Evolutionary conservation across 2,329 filamentous ascomycete genomes (phyloP).

Genomic region (Paraphoma sp.): DNA sequence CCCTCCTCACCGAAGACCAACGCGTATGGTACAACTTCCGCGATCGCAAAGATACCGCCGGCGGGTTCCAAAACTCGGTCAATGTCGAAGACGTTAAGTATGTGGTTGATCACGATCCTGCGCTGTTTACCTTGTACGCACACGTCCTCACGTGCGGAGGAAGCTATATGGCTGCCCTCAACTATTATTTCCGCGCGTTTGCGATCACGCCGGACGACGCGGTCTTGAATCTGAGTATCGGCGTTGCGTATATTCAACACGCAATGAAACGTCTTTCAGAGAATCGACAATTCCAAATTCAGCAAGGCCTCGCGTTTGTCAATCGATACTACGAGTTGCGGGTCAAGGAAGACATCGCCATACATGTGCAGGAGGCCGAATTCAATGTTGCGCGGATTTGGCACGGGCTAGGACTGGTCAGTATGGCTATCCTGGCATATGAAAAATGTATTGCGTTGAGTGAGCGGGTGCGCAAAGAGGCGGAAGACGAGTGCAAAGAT

Average conservation of each 20-base stretch:
- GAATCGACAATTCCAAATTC: conserved; percentile 85
- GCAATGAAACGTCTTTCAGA: conserved; percentile 87
- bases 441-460: conserved; percentile 62
- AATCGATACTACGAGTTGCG: conserved; percentile 73
- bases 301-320: conserved; percentile 85
- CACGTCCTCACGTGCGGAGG: conserved; percentile 86
- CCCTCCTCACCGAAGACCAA: conserved; percentile 62
- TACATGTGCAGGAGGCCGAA: conserved; percentile 74
- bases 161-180: conserved; percentile 82
- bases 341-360: conserved; percentile 48
- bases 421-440: conserved; percentile 78
- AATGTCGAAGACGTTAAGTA: conserved; percentile 48
- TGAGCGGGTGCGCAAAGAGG: conserved; percentile 47
- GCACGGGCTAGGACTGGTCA: conserved; percentile 75
- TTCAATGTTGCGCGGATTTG: conserved; percentile 81
- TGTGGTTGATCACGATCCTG: conserved; percentile 66
- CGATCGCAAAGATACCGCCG: conserved; percentile 42
- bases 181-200: conserved; percentile 76
- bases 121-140: conserved; percentile 85
- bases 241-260: conserved; percentile 79
- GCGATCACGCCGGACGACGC: conserved; percentile 78
- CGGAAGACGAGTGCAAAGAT: conserved; percentile 20
- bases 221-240: conserved; percentile 81
- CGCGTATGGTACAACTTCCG: conserved; percentile 53
- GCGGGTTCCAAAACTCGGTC: conserved; percentile 47